Percentiles rank a stretch among this genome's conserved stretches.
phyloP scores from a whole-genome alignment of 169 alveolate genomes.

The Neospora caninum region DNA sequence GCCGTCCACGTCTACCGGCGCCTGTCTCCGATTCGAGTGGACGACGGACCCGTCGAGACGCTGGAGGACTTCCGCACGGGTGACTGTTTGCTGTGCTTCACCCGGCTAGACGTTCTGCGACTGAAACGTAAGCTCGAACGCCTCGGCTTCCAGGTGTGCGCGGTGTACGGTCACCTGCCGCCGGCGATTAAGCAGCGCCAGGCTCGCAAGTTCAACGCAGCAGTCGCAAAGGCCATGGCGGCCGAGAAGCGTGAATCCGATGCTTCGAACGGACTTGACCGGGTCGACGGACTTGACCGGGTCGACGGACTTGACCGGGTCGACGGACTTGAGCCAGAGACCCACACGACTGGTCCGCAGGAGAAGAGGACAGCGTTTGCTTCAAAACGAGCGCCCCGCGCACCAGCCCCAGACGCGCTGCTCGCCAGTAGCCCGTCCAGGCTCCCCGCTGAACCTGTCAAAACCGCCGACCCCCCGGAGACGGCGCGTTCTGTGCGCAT shows the following conservation, averaged over 20 bases:
- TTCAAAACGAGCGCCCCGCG: no score
- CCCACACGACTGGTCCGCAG: no score
- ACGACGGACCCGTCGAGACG: neutral
- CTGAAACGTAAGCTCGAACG: constrained; percentile 72
- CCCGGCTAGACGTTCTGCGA: constrained; percentile 78
- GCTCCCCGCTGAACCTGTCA: no score
- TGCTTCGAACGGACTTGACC: neutral
- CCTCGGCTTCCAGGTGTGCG: constrained; percentile 75
- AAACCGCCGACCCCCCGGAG: no score
- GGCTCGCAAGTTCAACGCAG: constrained; percentile 74
- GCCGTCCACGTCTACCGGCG: neutral
- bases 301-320: neutral
- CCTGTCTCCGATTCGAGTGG: constrained; percentile 8
- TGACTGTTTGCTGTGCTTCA: constrained; percentile 90
- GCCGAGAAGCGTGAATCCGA: neutral
- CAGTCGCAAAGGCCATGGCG: constrained; percentile 20
- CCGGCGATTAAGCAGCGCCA: constrained; percentile 86
- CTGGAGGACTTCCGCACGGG: constrained; percentile 75
- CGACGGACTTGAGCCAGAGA: no score
- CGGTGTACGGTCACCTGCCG: constrained; percentile 89
- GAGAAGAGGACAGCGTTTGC: no score
- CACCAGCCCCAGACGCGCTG: no score
- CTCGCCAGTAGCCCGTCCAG: no score
- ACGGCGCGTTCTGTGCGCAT: no score
- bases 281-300: neutral